These are phyloP conservation scores for Endoconidiophora polonica DNA, from an alignment of 2,329 filamentous ascomycete species.

Conservation along the genomic window DNA sequence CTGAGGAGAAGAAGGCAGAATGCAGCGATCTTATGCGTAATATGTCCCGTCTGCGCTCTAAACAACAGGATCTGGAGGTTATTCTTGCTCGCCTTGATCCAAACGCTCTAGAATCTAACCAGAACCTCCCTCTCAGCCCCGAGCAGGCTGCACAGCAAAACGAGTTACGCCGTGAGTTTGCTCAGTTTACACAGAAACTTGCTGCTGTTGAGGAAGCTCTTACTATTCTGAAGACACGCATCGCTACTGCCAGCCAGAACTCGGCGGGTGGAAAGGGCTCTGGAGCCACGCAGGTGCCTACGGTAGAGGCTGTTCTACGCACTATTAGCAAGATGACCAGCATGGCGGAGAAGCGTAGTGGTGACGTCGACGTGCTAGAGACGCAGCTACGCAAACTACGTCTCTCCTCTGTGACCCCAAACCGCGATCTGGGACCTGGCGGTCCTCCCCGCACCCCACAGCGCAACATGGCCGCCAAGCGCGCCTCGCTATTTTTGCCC, in stretches of 20 bases:
- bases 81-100: conserved; percentile 54
- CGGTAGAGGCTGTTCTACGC: conserved; percentile 77
- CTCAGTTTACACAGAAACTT: conserved; percentile 55
- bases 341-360: conserved; percentile 82
- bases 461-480: conserved; percentile 18
- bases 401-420: conserved; percentile 23
- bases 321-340: conserved; percentile 86
- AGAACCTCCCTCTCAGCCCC: conserved; percentile 59
- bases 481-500: conserved; percentile 23
- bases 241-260: conserved; percentile 41
- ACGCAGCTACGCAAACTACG: conserved; percentile 63
- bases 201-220: conserved; percentile 66
- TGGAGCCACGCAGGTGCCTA: conserved; percentile 43
- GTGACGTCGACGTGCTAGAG: conserved; percentile 81
- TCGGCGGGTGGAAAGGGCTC: conserved; percentile 24
- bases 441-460: conserved; percentile 26
- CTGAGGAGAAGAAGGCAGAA: conserved; percentile 50
- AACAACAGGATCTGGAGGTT: conserved; percentile 63
- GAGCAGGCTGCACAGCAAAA: conserved; percentile 74
- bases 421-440: conserved; percentile 22
- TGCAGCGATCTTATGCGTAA: conserved; percentile 55
- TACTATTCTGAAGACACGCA: conserved; percentile 60
- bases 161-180: conserved; percentile 62
- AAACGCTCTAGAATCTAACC: conserved; percentile 44
- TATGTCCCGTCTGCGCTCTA: conserved; percentile 52